Base-by-base conservation (phyloP, 192 early-diverging fungal species). In the Linnemannia zychae region DNA sequence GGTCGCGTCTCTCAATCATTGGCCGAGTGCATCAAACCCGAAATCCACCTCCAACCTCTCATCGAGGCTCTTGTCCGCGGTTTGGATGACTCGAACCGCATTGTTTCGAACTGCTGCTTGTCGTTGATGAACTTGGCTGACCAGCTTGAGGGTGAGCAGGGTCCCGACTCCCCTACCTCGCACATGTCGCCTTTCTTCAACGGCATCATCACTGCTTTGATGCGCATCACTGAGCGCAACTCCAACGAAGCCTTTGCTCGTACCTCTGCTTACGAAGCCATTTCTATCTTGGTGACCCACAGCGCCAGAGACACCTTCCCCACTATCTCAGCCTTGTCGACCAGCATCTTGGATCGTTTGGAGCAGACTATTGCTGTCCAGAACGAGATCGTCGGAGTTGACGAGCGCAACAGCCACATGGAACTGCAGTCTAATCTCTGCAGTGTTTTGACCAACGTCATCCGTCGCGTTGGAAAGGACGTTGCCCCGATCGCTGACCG, bases 101-200 rank as follows among this genome's bases (percentile, higher is more conserved):
- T 99, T 79, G 96, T 97, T 12, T 91, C 95, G 24, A 99, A 97
- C 91, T 99, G 98, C 90, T 98, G 97, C 76, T 98, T 98, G 92
- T 94, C 96, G 7, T 80, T 99, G 76, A 98, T 98, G 91, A 97
- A 95, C 77, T 90, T 99, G 68, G 93, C 96, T 57, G 97, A 99
- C 87, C 93, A 95, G 81, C 87, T 96, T 46, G 93, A 92, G 74
- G 90, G 91, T 67, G 82, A 78, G 28, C 87, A 91, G 52, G 90
- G 92, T 28, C 67, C 76, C 16, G 91, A 93, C 24, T 88, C 90
- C 1, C 88, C 90, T 0, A 93, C 96, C 2, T 95, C 93, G 75
- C 74, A 89, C 13, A 90, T 99, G 65, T 97, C 96, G 6, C 86
- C 89, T 31, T 99, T 93, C 90, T 99, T 97, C 91, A 95, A 97